Evolutionary conservation across 768 basidiomycete genomes (phyloP).

Genomic region (Naganishia kalamii): DNA sequence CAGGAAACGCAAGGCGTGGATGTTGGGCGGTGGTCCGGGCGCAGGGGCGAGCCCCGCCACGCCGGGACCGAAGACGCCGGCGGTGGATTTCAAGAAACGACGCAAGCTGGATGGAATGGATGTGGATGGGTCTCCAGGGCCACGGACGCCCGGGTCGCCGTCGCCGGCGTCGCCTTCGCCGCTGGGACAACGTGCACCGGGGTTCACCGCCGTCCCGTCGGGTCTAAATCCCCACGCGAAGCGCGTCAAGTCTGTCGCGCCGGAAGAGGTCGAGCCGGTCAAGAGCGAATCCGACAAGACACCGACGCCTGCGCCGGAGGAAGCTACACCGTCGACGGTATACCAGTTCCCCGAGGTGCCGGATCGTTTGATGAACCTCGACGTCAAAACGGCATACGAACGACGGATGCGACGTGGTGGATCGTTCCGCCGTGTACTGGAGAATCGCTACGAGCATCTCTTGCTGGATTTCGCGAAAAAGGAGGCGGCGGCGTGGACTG

Average conservation of each 20-base stretch:
- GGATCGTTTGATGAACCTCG: not conserved
- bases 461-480: not conserved
- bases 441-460: not conserved
- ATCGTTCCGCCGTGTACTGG: not conserved
- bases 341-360: not conserved
- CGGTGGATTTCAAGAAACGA: slow-evolving; percentile 5
- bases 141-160: not conserved
- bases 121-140: not conserved
- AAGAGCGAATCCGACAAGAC: slow-evolving; percentile 1
- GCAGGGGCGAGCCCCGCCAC: not conserved
- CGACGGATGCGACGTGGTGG: not conserved
- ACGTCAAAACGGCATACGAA: not conserved
- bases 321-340: not conserved
- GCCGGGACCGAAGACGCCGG: not conserved
- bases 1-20: slow-evolving; percentile 7
- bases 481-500: not conserved
- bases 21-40: slow-evolving; percentile 11
- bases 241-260: slow-evolving; percentile 2
- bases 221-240: slow-evolving; percentile 13
- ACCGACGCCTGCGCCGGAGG: not conserved
- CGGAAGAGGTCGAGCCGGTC: not conserved
- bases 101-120: slow-evolving; percentile 7
- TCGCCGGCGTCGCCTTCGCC: not conserved
- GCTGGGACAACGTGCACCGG: not conserved
- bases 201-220: not conserved